A percentile compares a stretch with the other conserved stretches of the same genome.
These are phyloP conservation scores for Pyronema omphalodes DNA, from an alignment of 495 filamentous ascomycete species.

Conservation along the genomic window DNA sequence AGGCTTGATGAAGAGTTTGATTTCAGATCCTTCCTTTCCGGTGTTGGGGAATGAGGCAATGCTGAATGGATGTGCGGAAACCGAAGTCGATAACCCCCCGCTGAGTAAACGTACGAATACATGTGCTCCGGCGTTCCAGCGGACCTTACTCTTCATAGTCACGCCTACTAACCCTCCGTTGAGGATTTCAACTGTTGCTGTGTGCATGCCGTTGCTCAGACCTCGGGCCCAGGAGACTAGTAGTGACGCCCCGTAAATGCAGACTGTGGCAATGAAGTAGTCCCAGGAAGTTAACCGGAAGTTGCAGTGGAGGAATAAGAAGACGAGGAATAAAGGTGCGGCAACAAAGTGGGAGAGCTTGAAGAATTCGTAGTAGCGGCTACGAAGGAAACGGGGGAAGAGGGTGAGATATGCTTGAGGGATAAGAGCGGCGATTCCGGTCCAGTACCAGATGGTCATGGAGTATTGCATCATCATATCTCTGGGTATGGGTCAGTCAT, in stretches of 20 bases:
- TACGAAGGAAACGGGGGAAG: conserved; percentile 29
- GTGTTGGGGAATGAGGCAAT: conserved; percentile 28
- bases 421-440: conserved; percentile 36
- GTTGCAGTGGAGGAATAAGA: conserved; percentile 43
- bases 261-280: conserved; percentile 40
- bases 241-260: conserved; percentile 31
- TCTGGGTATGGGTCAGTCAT: background rate
- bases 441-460: conserved; percentile 33
- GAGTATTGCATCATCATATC: conserved; percentile 34
- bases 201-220: conserved; percentile 29
- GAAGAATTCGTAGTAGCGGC: conserved; percentile 42
- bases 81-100: conserved; percentile 26
- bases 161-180: conserved; percentile 30
- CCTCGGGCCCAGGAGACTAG: conserved; percentile 30
- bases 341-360: conserved; percentile 36
- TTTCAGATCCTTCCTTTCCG: conserved; percentile 20
- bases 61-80: conserved; percentile 36
- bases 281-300: conserved; percentile 40
- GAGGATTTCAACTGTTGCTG: conserved; percentile 29
- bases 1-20: conserved; percentile 31
- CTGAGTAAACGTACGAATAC: conserved; percentile 33
- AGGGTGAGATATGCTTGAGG: conserved; percentile 38
- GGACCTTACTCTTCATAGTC: conserved; percentile 29
- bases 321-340: conserved; percentile 35
- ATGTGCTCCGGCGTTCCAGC: conserved; percentile 34